Evolutionary conservation across 192 early-diverging fungal species (phyloP).

Genomic region (Backusella liffmaniae): DNA sequence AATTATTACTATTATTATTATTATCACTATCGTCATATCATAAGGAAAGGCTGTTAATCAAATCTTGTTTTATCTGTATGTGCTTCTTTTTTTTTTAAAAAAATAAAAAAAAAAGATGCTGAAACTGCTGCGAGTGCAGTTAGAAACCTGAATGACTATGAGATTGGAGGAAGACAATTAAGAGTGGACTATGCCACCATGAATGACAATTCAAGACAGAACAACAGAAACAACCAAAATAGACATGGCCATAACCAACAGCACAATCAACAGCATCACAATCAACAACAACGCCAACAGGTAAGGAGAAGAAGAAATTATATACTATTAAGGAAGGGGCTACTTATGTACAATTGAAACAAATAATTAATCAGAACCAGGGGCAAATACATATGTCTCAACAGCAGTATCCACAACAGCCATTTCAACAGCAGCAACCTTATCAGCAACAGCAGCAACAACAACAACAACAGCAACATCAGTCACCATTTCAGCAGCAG

Average conservation of each 20-base stretch:
- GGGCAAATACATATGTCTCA: background rate
- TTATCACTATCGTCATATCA: background rate
- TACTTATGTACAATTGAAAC: no score
- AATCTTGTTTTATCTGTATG: conserved; percentile 20
- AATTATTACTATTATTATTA: background rate
- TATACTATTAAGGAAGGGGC: background rate
- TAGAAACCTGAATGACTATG: conserved; percentile 87
- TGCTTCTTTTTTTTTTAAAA: background rate
- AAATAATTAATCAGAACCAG: background rate
- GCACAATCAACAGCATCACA: background rate
- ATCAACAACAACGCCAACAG: background rate
- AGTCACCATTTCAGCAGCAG: background rate
- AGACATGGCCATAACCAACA: background rate
- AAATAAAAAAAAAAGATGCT: conserved; percentile 47
- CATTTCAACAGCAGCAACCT: background rate
- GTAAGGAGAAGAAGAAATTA: background rate
- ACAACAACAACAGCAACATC: background rate
- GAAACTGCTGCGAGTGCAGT: conserved; percentile 93
- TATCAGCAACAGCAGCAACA: background rate
- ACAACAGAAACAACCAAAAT: conserved; percentile 19
- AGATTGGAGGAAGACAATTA: conserved; percentile 86
- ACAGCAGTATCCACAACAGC: background rate
- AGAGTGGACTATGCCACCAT: conserved; percentile 92
- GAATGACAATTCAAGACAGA: conserved; percentile 42
- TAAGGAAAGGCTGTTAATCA: background rate